Evolutionary conservation across 2,329 filamentous ascomycete species (phyloP), one percentile per base, ranked within the genome.

Genomic region (Calonectria hongkongensis): DNA sequence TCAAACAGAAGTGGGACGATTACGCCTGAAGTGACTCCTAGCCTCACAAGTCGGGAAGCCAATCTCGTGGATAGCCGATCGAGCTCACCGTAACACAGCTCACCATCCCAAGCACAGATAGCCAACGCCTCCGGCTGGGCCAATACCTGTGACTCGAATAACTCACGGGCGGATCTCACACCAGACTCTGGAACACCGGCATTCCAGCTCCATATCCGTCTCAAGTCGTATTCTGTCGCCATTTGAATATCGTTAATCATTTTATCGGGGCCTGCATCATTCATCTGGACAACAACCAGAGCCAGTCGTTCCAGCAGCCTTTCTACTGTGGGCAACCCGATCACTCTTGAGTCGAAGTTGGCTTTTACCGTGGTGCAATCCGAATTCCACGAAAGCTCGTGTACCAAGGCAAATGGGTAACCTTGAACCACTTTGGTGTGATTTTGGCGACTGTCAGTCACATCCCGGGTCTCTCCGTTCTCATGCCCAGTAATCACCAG

Each of bases 51-150:
- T 7, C 39, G 39, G 4, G 25, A 8, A 3, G 56, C 56, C n/a
- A 60, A 13, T 21, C 3, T 41, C 13, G n/a, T 43, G 6, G 56
- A 36, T 8, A 27, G 21, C 12, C 12, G 13, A 7, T 25, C 12
- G 3, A 60, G 56, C 10, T 60, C 13, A 3, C n/a, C 6, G 27
- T 60, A 60, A 0, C 36, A 27, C 21, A 60, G 39, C 12, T 7
- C 16, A 13, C 56, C 27, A 48, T 75, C 74, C 70, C 77, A 78
- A 51, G 76, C 75, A 27, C 79, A 81, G n/a, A 77, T n/a, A 69
- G 70, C 68, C 43, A 56, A n/a, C 13, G 16, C 43, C 21, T 30
- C 15, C 13, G 27, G 18, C 13, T 48, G 13, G 8, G 21, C 2
- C 28, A 15, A 9, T 18, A 3, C 39, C 16, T 15, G 7, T 27